These are phyloP conservation scores for Metarhizium anisopliae DNA, from an alignment of 2,329 filamentous ascomycete genomes.

Conservation along the genomic window DNA sequence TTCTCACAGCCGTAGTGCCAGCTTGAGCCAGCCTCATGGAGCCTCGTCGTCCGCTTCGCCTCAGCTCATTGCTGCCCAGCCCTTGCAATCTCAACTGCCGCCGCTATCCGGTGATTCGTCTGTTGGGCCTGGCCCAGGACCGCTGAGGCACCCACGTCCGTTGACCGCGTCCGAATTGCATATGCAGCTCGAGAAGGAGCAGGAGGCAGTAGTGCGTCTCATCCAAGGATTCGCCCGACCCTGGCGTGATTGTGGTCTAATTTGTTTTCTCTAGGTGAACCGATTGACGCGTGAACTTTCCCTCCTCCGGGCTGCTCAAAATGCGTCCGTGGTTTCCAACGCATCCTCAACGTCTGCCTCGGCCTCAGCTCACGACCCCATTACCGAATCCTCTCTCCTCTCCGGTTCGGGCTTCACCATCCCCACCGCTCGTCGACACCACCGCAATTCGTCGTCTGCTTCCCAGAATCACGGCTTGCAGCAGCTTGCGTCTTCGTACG, in stretches of 20 bases:
- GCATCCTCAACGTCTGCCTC: conserved; percentile 52
- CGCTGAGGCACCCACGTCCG: conserved; percentile 77
- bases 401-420: conserved; percentile 50
- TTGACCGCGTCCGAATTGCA: conserved; percentile 85
- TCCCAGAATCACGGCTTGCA: conserved; percentile 39
- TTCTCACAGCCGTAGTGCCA: conserved; percentile 6
- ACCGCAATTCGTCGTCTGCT: conserved; percentile 49
- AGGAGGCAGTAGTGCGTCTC: conserved; percentile 73
- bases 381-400: conserved; percentile 42
- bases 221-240: neutral
- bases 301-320: conserved; percentile 64
- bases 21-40: conserved; percentile 16
- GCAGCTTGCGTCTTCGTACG: conserved; percentile 26
- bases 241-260: neutral
- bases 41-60: conserved; percentile 23
- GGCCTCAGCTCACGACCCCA: conserved; percentile 38
- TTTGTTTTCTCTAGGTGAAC: conserved; percentile 60
- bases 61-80: conserved; percentile 9
- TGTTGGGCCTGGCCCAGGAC: conserved; percentile 53
- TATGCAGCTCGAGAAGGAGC: conserved; percentile 84
- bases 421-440: conserved; percentile 44
- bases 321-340: conserved; percentile 57
- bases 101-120: conserved; percentile 27
- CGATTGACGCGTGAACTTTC: conserved; percentile 83
- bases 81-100: conserved; percentile 21